phyloP scores from a whole-genome alignment of 768 basidiomycete genomes.

The Lentinula aciculospora region DNA sequence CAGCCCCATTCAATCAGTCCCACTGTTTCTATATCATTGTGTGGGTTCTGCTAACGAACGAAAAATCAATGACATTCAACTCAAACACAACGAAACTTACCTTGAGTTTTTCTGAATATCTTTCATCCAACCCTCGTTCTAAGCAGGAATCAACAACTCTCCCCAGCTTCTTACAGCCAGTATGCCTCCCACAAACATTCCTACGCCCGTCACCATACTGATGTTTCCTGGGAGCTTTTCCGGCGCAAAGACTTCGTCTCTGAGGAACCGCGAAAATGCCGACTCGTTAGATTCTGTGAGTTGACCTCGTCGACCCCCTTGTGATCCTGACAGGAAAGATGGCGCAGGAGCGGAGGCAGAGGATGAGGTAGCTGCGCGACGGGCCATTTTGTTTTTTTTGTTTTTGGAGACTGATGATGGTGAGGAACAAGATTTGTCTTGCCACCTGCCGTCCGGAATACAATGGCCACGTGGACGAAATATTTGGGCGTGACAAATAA shows the following conservation, averaged over 20 bases:
- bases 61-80: neutral
- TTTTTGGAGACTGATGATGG: neutral
- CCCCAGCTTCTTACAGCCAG: slow-evolving; percentile 72
- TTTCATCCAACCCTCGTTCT: slow-evolving; percentile 9
- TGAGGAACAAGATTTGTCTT: too few relatives aligned
- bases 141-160: slow-evolving; percentile 68
- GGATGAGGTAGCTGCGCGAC: slow-evolving; percentile 55
- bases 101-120: too few relatives aligned
- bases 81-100: neutral
- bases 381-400: slow-evolving; percentile 47
- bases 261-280: slow-evolving; percentile 50
- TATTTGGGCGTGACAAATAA: neutral
- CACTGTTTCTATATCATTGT: neutral
- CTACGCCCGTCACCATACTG: slow-evolving; percentile 58
- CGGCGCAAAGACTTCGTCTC: slow-evolving; percentile 64
- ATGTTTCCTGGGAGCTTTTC: slow-evolving; percentile 75
- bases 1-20: neutral
- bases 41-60: neutral
- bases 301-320: slow-evolving; percentile 32
- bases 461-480: neutral
- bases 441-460: too few relatives aligned
- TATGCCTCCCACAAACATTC: slow-evolving; percentile 68
- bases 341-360: slow-evolving; percentile 31
- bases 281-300: slow-evolving; percentile 58
- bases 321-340: slow-evolving; percentile 47